Percentiles rank a stretch among this genome's conserved stretches.
Conservation (phyloP, 306 rosid species). For the Abrus pulchellus region DNA sequence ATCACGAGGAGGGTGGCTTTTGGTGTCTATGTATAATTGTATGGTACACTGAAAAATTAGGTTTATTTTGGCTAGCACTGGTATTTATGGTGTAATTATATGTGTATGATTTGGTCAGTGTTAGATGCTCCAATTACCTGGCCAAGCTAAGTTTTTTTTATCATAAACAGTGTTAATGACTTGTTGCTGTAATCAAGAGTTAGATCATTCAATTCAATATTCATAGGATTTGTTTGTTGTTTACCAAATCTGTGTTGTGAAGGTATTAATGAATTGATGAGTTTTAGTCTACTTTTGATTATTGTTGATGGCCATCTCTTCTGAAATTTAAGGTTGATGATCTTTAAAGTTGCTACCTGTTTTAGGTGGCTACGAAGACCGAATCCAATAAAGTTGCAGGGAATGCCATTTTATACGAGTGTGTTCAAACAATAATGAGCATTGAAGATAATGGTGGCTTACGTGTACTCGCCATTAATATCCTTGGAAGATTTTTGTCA, state of each 20-base stretch:
- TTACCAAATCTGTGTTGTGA: conserved; percentile 21
- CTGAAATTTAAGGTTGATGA: conserved; percentile 37
- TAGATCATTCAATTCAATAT: conserved; percentile 27
- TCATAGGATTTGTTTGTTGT: conserved; percentile 12
- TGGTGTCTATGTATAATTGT: conserved; percentile 2
- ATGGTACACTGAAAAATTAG: conserved; percentile 5
- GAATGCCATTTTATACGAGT: conserved; percentile 92
- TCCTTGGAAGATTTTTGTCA: conserved; percentile 96
- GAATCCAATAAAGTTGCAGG: conserved; percentile 99
- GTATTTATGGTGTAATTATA: conserved; percentile 29
- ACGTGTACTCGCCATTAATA: conserved; percentile 97
- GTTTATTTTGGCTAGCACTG: conserved; percentile 29
- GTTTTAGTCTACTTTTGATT: conserved; percentile 24
- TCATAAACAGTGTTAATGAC: conserved; percentile 13
- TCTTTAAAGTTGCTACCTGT: conserved; percentile 46
- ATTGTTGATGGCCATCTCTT: conserved; percentile 33
- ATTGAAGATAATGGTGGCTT: conserved; percentile 96
- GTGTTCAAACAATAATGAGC: conserved; percentile 98
- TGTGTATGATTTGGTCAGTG: conserved; percentile 28
- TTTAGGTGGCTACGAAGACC: conserved; percentile 96
- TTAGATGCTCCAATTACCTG: conserved; percentile 27
- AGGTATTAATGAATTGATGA: conserved; percentile 14
- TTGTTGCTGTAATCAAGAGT: conserved; percentile 27
- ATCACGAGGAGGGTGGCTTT: conserved; percentile 23
- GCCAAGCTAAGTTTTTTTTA: conserved; percentile 15